Evolutionary conservation across 73 alveolate genomes (phyloP).

Genomic region (Effrenium voratum): DNA sequence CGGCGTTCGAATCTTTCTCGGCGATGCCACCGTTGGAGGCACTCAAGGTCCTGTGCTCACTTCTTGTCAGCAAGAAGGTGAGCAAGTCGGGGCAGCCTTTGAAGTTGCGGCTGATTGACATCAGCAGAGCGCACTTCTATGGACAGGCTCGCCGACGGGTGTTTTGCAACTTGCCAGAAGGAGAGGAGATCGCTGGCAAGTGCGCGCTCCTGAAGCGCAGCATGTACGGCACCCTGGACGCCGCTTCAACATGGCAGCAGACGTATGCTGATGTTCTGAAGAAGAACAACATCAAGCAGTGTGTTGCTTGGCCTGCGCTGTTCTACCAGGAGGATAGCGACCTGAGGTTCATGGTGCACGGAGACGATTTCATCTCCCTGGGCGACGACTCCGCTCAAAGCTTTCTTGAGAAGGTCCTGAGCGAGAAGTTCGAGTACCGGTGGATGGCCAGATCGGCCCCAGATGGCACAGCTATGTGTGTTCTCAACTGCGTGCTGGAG

Average conservation of each 20-base stretch:
- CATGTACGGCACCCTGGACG: conserved; percentile 57
- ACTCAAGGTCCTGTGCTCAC: not conserved
- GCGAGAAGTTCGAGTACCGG: not conserved
- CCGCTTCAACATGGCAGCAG: not conserved
- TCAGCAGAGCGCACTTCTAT: conserved; percentile 41
- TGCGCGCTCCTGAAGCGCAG: not conserved
- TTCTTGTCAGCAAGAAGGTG: not conserved
- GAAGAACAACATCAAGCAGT: not conserved
- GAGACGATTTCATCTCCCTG: conserved; percentile 13
- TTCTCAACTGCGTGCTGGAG: conserved; percentile 4
- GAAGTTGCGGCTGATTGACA: conserved; percentile 8
- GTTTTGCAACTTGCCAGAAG: not conserved
- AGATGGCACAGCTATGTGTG: not conserved
- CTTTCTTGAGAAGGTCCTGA: not conserved
- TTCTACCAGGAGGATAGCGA: not conserved
- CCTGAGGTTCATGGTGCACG: conserved; percentile 11
- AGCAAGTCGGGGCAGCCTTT: not conserved
- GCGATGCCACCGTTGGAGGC: conserved; percentile 77
- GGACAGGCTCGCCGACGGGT: not conserved
- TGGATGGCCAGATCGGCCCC: not conserved
- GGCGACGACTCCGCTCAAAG: not conserved
- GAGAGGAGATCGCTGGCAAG: not conserved
- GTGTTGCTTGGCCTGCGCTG: not conserved
- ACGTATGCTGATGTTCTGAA: not conserved
- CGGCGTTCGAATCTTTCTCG: not conserved